Conservation (phyloP, 345 rosid species). For the Nephelium lappaceum region DNA sequence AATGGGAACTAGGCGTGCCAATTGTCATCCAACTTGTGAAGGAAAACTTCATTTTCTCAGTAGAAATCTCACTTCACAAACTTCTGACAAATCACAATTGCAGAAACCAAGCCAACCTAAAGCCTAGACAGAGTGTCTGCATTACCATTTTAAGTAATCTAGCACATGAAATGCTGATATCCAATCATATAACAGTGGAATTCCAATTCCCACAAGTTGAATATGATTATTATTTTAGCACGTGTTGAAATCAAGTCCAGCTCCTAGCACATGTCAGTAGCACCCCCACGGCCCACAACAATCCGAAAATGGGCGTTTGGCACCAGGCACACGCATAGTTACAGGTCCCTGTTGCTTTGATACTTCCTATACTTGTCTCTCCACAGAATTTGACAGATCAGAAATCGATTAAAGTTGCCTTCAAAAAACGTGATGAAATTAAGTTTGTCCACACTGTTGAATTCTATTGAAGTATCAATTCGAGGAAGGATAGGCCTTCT, state of each 20-base stretch:
- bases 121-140: background rate
- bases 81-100: background rate
- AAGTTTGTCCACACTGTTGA: background rate
- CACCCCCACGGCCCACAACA: background rate
- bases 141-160: conserved; percentile 24
- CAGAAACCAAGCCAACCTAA: background rate
- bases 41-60: background rate
- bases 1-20: no score
- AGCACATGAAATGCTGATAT: conserved; percentile 24
- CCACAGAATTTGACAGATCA: background rate
- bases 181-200: background rate
- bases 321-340: conserved; percentile 12
- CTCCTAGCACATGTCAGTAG: background rate
- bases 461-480: background rate
- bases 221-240: background rate
- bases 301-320: conserved; percentile 16
- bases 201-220: background rate
- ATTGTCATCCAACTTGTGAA: background rate
- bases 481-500: background rate
- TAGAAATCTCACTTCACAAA: background rate
- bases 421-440: conserved; percentile 13
- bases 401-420: background rate
- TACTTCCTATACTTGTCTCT: background rate
- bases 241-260: background rate
- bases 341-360: conserved; percentile 1